Percentiles rank a stretch among this genome's conserved stretches.
phyloP scores from a whole-genome alignment of 345 rosid species.

The Camelina laxa region DNA sequence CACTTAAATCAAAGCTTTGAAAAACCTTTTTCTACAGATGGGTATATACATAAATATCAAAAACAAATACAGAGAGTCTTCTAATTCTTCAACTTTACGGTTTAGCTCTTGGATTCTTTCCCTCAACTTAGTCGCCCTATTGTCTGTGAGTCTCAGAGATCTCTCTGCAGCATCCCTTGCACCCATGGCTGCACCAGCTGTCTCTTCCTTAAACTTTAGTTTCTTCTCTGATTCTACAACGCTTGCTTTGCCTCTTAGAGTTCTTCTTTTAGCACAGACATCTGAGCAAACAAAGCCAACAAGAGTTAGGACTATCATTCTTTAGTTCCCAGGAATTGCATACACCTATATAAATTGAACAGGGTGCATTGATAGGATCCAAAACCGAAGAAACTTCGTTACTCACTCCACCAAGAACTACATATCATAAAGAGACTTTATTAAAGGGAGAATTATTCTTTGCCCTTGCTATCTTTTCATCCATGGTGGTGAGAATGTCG shows the following conservation, averaged over 20 bases:
- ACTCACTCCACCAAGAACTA: background rate
- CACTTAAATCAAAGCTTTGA: too few relatives aligned
- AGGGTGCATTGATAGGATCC: background rate
- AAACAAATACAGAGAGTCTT: too few relatives aligned
- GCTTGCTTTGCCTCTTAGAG: conserved; percentile 87
- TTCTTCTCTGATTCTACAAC: conserved; percentile 82
- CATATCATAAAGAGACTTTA: background rate
- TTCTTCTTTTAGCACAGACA: conserved; percentile 70
- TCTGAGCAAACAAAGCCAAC: conserved; percentile 50
- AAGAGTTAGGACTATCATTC: conserved; percentile 10
- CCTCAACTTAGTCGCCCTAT: conserved; percentile 86
- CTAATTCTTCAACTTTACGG: conserved; percentile 81
- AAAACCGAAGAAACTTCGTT: background rate
- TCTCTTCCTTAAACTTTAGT: conserved; percentile 94
- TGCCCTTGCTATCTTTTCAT: conserved; percentile 84
- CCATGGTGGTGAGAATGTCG: conserved; percentile 79
- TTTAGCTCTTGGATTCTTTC: conserved; percentile 89
- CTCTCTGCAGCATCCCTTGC: conserved; percentile 99
- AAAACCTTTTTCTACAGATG: too few relatives aligned
- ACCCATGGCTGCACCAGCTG: conserved; percentile 93
- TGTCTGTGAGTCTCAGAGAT: conserved; percentile 83
- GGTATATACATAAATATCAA: too few relatives aligned
- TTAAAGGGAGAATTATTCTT: too few relatives aligned
- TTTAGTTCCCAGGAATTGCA: too few relatives aligned
- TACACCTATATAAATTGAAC: background rate